Evolutionary conservation across 805 yeast species (phyloP), one percentile per base, ranked within the genome.

Genomic region (Candida parachauliodes): DNA sequence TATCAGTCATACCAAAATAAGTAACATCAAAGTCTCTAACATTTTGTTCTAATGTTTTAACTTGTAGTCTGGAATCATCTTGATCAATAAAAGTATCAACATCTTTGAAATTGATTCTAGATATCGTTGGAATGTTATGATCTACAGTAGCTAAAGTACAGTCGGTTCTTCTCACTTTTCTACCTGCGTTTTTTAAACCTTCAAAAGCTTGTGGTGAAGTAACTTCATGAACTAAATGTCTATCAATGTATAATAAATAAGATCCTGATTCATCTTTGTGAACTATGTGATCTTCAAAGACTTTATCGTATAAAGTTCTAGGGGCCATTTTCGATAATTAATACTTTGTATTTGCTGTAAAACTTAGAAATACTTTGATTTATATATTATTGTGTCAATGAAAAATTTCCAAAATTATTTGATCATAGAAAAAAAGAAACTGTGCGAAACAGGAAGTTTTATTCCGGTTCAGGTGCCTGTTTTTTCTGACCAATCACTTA

Each of bases 151-250:
- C 95, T 50, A 89, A 73, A 37, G 97, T 88, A 68, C 96, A 86
- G 63, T 89, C 96, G 7, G 74, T 70, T 70, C 98, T 80, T 73
- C 98, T 83, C 37, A 93, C 96, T 42, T 62, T 60, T 72, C 99
- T 82, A 33, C 83, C 86, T 11, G 97, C 96, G 54, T 80, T 83
- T 46, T 73, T 76, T 52, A 93, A 76, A 35, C 98, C 98, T 68
- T 93, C 98, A 57, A 93, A 93, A 8, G 98, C 98, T 66, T 93
- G 98, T 24, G 99, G 98, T 20, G 98, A 91, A 2, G 99, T 93
- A 37, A 93, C 99, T 68, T 93, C 98, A 63, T 93, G 98, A 35
- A 93, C 96, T 50, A 93, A 73, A 64, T 93, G 98, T 67, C 98
- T 86, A 67, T 93, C 99, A 43, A 93, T 91, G 65, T 87, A 93